Evolutionary conservation across 1,284 basidiomycete species (phyloP).

Genomic region (Tilletia horrida): DNA sequence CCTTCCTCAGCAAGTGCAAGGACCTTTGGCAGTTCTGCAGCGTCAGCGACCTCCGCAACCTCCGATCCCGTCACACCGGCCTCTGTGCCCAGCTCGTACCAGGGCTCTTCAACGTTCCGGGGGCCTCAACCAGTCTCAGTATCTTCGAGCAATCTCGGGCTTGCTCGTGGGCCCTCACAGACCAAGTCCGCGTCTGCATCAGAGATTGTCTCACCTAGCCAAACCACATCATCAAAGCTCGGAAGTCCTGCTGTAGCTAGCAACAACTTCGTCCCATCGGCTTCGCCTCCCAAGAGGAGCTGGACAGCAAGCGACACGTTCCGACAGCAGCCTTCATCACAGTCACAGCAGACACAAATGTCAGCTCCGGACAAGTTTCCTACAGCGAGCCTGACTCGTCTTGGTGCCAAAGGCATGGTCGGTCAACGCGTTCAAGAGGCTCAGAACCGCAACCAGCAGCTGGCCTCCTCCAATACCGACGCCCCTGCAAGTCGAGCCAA

Average conservation of each 20-base stretch:
- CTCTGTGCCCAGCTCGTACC: background rate
- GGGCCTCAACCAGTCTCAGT: background rate
- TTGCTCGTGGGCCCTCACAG: background rate
- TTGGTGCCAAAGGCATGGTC: slow-evolving; percentile 44
- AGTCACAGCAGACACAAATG: background rate
- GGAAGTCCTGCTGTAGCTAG: background rate
- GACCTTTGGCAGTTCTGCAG: background rate
- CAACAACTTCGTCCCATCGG: slow-evolving; percentile 5
- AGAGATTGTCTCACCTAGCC: background rate
- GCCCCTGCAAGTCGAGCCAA: too few species aligned
- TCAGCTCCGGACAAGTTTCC: slow-evolving; percentile 31
- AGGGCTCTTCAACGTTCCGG: background rate
- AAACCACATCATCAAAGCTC: background rate
- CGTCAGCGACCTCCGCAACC: background rate
- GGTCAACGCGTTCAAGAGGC: slow-evolving; percentile 47
- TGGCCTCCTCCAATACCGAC: slow-evolving; percentile 11
- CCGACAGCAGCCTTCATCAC: background rate
- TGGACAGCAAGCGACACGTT: background rate
- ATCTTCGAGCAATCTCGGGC: background rate
- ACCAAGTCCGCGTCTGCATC: slow-evolving; percentile 1
- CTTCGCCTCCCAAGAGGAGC: background rate
- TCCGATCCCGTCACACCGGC: background rate
- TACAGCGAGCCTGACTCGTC: slow-evolving; percentile 39
- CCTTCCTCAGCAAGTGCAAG: background rate
- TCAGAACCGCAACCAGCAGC: slow-evolving; percentile 28